phyloP scores from a whole-genome alignment of 306 rosid genomes.

The Vigna unguiculata region DNA sequence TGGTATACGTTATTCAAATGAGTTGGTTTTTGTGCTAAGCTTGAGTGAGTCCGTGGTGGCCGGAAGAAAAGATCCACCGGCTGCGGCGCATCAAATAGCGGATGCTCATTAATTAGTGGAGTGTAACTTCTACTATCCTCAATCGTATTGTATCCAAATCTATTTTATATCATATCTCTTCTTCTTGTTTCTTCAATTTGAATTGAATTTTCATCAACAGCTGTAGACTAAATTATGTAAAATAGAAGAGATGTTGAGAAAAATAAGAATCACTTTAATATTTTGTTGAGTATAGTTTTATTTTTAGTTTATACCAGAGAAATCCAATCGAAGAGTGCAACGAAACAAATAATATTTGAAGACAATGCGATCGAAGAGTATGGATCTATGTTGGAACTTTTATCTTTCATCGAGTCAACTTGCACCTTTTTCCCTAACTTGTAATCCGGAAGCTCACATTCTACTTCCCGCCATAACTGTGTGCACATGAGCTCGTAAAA shows the following conservation, averaged over 20 bases:
- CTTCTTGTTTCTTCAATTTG: background rate
- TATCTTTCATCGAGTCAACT: background rate
- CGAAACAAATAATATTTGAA: background rate
- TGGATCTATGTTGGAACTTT: constrained; percentile 43
- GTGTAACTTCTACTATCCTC: constrained; percentile 28
- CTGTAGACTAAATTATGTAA: too few species aligned
- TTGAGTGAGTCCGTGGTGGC: constrained; percentile 57
- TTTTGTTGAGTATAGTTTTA: too few species aligned
- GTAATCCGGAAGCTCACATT: background rate
- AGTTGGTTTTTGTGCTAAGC: constrained; percentile 35
- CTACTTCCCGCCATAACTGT: constrained; percentile 16
- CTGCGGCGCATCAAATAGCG: constrained; percentile 67
- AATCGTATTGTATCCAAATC: background rate
- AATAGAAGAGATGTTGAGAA: background rate
- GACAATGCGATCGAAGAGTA: constrained; percentile 38
- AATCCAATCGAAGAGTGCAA: background rate
- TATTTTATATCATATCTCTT: background rate
- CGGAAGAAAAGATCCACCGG: constrained; percentile 50
- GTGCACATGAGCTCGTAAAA: constrained; percentile 36
- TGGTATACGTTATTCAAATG: constrained; percentile 34
- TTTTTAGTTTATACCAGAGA: too few species aligned
- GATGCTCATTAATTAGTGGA: constrained; percentile 63
- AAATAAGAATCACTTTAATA: too few species aligned
- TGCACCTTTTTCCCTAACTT: background rate
- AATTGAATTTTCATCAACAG: background rate